These are phyloP conservation scores for Paramecium biaurelia DNA, from an alignment of 73 alveolate genomes.

Conservation along the genomic window DNA sequence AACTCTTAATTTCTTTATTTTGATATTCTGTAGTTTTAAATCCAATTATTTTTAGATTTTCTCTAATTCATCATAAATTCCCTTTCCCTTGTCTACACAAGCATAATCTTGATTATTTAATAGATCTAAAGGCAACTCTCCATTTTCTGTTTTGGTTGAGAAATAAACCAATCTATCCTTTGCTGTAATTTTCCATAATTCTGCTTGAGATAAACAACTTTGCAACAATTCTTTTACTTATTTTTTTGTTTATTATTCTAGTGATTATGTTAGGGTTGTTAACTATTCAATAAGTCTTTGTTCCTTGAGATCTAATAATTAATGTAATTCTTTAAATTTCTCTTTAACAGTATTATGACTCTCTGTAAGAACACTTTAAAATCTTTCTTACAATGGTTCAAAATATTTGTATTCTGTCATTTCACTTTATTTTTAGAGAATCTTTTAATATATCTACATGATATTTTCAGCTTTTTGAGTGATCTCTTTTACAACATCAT, in stretches of 20 bases:
- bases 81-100: conserved; percentile 7
- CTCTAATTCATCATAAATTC: conserved; percentile 18
- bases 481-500: conserved; percentile 88
- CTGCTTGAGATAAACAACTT: background rate
- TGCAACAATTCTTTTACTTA: background rate
- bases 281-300: background rate
- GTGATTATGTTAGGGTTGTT: background rate
- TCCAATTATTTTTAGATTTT: background rate
- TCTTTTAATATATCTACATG: conserved; percentile 80
- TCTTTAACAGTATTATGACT: conserved; percentile 28
- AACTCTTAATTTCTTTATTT: conserved; percentile 13
- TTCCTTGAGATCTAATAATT: background rate
- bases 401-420: background rate
- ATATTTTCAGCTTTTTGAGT: conserved; percentile 78
- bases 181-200: conserved; percentile 48
- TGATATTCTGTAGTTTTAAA: background rate
- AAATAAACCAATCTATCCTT: conserved; percentile 39
- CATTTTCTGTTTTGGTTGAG: conserved; percentile 46
- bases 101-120: background rate
- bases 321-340: background rate
- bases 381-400: background rate
- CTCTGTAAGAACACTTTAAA: background rate
- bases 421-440: conserved; percentile 57
- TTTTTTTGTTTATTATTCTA: conserved; percentile 13
- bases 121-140: conserved; percentile 31